These are phyloP conservation scores for Byssochlamys sp. DNA, from an alignment of 2,329 filamentous ascomycete species.

Conservation along the genomic window DNA sequence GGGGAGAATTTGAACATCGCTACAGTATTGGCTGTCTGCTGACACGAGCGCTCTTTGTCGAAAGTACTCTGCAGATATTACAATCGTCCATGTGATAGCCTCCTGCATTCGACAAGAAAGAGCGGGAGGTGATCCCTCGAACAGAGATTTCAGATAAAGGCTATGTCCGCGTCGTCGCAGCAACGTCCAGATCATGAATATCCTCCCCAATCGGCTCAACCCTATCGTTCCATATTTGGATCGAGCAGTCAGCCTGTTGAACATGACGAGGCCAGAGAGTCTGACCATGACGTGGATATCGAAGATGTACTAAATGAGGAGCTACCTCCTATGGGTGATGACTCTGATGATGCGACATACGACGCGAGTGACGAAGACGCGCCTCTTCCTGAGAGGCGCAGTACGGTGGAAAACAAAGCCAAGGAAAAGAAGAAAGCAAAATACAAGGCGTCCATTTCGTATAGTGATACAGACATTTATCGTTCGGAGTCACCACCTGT, in stretches of 20 bases:
- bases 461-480: constrained; percentile 2
- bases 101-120: neutral
- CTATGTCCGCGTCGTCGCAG: neutral
- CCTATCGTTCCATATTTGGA: constrained; percentile 21
- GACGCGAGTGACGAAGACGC: constrained; percentile 11
- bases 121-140: neutral
- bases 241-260: constrained; percentile 14
- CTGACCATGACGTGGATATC: constrained; percentile 9
- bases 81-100: neutral
- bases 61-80: neutral
- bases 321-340: constrained; percentile 6
- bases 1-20: neutral
- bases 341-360: constrained; percentile 19
- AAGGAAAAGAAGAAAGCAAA: neutral
- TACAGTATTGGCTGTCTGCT: too few species aligned
- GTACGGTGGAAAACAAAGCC: neutral
- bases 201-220: constrained; percentile 21
- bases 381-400: neutral
- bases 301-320: constrained; percentile 13
- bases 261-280: constrained; percentile 3
- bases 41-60: too few species aligned
- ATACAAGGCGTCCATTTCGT: neutral
- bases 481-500: constrained; percentile 8
- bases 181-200: neutral
- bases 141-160: neutral